Evolutionary conservation across 2,329 filamentous ascomycete genomes (phyloP), one percentile per base, ranked within the genome.

Genomic region (Dothiorella sarmentorum): DNA sequence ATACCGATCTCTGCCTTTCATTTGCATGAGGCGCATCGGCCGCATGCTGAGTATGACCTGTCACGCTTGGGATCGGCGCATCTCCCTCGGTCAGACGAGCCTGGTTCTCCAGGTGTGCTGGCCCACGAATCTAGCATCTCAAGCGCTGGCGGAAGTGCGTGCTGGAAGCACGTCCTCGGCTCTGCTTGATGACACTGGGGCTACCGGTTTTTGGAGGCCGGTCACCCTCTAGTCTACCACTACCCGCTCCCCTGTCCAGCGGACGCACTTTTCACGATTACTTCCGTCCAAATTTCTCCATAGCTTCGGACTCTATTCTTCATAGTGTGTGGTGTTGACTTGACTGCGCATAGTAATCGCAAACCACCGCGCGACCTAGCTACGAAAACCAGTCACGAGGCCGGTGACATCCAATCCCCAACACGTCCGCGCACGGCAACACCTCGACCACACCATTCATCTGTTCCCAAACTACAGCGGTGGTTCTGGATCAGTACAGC

Each of bases 341-440:
- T 31, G 22, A 11, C 24, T 18, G 33, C 24, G 27, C 26, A 37
- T 20, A 53, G 49, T 53, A 53, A 53, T 53, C 49, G 33, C 49
- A 40, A 27, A 24, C 49, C 49, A 29, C 13, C 35, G 33, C 49
- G 49, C 49, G 24, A 53, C 24, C 26, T 40, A 53, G 35, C 49
- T 53, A 40, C 49, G 49, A 38, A 22, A 38, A 27, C 47, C 47
- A 38, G 33, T 27, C 47, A 38, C 47, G 18, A 27, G 49, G 24
- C 31, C 20, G 33, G 47, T 22, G 10, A 38, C 33, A 27, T 27
- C 33, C 22, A 26, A 53, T 40, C 24, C 49, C 22, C 49, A 40
- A 53, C 35, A 29, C 24, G 40, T 29, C 35, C 33, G 15, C 47
- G 35, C 49, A 22, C 22, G 20, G 17, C 49, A 26, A 27, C 27